phyloP scores from a whole-genome alignment of 805 yeast genomes.

The Nadsonia fulvescens region DNA sequence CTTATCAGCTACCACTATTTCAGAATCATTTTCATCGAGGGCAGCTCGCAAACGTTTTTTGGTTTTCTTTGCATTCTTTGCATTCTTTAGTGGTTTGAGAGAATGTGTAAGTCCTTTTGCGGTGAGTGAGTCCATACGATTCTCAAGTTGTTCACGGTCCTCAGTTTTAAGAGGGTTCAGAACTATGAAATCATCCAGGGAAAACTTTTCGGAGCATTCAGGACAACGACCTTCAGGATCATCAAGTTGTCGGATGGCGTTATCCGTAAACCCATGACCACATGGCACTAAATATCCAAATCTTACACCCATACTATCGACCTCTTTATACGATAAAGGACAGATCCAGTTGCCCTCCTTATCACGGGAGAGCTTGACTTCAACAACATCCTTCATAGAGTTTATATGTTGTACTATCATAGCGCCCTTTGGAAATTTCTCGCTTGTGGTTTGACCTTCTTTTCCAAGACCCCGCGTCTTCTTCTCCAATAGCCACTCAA shows the following conservation, averaged over 20 bases:
- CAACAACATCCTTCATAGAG: slow-evolving; percentile 26
- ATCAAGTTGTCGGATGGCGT: slow-evolving; percentile 9
- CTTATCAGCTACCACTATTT: no score
- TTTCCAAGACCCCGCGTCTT: no score
- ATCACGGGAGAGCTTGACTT: slow-evolving; percentile 17
- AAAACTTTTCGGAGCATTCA: no score
- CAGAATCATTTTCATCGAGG: no score
- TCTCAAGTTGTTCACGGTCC: slow-evolving; percentile 8
- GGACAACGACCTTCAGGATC: slow-evolving; percentile 4
- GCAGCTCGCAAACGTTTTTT: no score
- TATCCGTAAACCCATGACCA: slow-evolving; percentile 14
- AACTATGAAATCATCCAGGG: slow-evolving; percentile 8
- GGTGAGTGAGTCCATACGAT: slow-evolving; percentile 8
- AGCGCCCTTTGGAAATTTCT: slow-evolving; percentile 15
- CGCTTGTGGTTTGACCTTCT: no score
- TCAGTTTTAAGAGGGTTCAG: slow-evolving; percentile 10
- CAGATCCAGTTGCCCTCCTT: slow-evolving; percentile 17
- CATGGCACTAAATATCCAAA: slow-evolving; percentile 25
- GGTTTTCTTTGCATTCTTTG: slow-evolving; percentile 4
- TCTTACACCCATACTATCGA: slow-evolving; percentile 20
- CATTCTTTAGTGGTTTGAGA: slow-evolving; percentile 6
- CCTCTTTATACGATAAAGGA: slow-evolving; percentile 19
- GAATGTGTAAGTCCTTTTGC: slow-evolving; percentile 10
- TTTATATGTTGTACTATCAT: slow-evolving; percentile 21
- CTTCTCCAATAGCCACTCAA: slow-evolving; percentile 32